A percentile compares a stretch with the other conserved stretches of the same genome.
These are phyloP conservation scores for Aspergillus brasiliensis DNA, from an alignment of 2,329 filamentous ascomycete genomes.

Conservation along the genomic window DNA sequence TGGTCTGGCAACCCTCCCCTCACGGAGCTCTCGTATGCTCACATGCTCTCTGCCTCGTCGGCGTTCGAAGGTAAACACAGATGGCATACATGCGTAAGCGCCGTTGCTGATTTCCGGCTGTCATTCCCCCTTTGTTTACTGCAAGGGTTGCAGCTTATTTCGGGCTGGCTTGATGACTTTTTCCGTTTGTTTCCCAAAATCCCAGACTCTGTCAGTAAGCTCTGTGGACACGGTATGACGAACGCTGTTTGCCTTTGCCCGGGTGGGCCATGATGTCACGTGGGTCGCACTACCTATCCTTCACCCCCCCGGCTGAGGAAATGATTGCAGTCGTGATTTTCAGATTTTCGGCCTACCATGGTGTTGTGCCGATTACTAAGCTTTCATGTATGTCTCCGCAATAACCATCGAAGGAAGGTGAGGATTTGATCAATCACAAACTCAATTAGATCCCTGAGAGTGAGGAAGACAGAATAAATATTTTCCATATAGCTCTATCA, in stretches of 20 bases:
- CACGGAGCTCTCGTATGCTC: slow-evolving; percentile 5
- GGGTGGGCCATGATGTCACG: slow-evolving; percentile 25
- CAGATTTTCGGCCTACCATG: neutral
- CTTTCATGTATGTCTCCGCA: neutral
- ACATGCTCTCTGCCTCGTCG: slow-evolving; percentile 2
- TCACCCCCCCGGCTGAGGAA: neutral
- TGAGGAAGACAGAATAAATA: neutral
- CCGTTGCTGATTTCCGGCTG: neutral
- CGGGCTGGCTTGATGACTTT: neutral
- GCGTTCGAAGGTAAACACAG: neutral
- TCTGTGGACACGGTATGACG: slow-evolving; percentile 13
- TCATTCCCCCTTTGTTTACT: neutral
- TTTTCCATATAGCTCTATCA: neutral
- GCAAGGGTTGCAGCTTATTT: slow-evolving; percentile 12
- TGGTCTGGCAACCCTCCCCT: slow-evolving; percentile 11
- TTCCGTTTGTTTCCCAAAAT: neutral
- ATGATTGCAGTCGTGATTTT: neutral
- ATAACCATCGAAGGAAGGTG: neutral
- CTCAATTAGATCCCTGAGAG: neutral
- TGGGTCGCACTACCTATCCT: slow-evolving; percentile 15
- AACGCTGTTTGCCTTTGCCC: slow-evolving; percentile 11
- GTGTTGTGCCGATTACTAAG: neutral
- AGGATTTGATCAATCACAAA: slow-evolving; percentile 2
- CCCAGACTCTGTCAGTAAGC: neutral
- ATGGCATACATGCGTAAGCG: neutral